Evolutionary conservation across 1,284 basidiomycete species (phyloP), one percentile per base, ranked within the genome.

Genomic region (Trametes sp.): DNA sequence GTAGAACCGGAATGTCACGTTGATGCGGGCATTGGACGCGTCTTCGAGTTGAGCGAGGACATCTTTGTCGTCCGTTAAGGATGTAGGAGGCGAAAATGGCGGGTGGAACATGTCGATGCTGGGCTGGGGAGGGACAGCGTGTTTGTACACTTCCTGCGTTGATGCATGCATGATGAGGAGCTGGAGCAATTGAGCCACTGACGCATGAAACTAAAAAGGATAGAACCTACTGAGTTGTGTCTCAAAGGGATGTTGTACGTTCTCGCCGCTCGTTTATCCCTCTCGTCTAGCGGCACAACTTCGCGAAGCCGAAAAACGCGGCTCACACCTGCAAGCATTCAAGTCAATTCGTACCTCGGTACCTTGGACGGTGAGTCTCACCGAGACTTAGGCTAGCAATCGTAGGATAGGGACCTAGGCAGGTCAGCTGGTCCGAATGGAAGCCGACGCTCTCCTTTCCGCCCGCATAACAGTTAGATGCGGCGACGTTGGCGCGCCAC

Each of bases 351-450:
- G 8, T 26, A 14, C 24, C 48, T 42, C 19, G 24, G n/a, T n/a
- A 46, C 19, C 19, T 55, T 21, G 49, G 46, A 26, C 24, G 8
- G 10, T 63, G 59, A 0, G 8, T 74, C 81, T 66, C 75, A 84
- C 95, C 95, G n/a, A 98, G 86, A 66, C 94, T 96, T 45, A 98
- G 77, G 8, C 94, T 96, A 9, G 95, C 96, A 69, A 98, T 98
- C 0, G 96, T 97, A 1, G 94, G 88, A 74, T 92, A 95, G 6
- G 96, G 96, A 1, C 96, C 96, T 13, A 98, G 83, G 77, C 94
- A 91, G 42, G 89, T 91, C 50, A 77, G 60, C 62, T 88, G 86
- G 73, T 92, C 96, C 1, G 94, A 90, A 73, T 97, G 95, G 74
- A 87, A 90, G 0, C 95, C 95, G 4, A 97, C 94, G 56, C 87